Evolutionary conservation across 768 basidiomycete genomes (phyloP).

Genomic region (Amanita polypyramis): DNA sequence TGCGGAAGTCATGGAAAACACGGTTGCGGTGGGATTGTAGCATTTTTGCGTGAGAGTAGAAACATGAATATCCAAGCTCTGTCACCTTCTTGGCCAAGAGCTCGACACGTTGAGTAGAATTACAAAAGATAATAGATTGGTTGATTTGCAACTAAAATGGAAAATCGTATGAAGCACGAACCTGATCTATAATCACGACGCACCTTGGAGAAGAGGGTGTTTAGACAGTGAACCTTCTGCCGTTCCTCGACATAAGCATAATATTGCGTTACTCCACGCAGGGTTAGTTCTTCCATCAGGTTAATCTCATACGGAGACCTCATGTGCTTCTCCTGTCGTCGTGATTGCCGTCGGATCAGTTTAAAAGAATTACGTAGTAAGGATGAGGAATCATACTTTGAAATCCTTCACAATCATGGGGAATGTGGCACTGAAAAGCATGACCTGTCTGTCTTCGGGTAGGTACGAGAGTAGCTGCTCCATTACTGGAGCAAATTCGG

Average conservation of each 20-base stretch:
- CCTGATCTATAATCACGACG: constrained; percentile 10
- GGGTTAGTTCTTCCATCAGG: constrained; percentile 98
- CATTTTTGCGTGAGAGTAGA: constrained; percentile 99
- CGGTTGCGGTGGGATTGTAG: constrained; percentile 97
- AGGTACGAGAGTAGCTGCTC: constrained; percentile 87
- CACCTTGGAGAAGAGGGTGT: constrained; percentile 98
- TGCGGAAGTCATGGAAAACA: constrained; percentile 99
- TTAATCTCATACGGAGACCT: constrained; percentile 93
- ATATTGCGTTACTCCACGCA: constrained; percentile 98
- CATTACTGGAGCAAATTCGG: constrained; percentile 98
- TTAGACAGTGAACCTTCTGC: constrained; percentile 98
- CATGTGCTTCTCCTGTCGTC: constrained; percentile 87
- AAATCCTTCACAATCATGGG: constrained; percentile 99
- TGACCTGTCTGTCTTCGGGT: constrained; percentile 83
- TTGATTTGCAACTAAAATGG: constrained; percentile 93
- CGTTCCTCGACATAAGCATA: constrained; percentile 99
- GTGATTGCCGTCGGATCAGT: constrained; percentile 3
- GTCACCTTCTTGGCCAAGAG: constrained; percentile 99
- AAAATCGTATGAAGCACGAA: constrained; percentile 4
- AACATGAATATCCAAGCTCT: constrained; percentile 98
- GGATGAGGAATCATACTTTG: constrained; percentile 46
- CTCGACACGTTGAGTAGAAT: constrained; percentile 99
- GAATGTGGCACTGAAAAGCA: constrained; percentile 99
- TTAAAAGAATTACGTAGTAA: background rate
- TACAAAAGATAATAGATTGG: constrained; percentile 99